These are phyloP conservation scores for Quercus lobata DNA, from an alignment of 331 rosid species.

Conservation along the genomic window DNA sequence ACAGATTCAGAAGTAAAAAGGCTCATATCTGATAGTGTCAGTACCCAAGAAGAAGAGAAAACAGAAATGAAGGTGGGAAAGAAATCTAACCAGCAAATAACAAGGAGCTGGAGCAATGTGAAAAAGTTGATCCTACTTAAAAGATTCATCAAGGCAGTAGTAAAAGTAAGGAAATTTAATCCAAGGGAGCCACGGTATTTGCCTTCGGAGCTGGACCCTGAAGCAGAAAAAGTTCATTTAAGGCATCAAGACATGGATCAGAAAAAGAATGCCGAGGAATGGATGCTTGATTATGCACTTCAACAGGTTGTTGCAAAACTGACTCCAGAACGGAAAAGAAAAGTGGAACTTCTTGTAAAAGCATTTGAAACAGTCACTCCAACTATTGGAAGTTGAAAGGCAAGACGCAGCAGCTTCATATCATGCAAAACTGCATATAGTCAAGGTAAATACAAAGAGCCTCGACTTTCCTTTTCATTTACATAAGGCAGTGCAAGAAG, in stretches of 20 bases:
- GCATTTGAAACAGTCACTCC: constrained; percentile 92
- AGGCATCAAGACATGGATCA: constrained; percentile 65
- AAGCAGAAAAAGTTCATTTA: constrained; percentile 58
- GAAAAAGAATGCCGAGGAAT: constrained; percentile 79
- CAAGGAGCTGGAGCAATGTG: constrained; percentile 82
- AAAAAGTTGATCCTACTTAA: constrained; percentile 70
- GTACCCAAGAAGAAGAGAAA: constrained; percentile 21
- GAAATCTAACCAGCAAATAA: constrained; percentile 32
- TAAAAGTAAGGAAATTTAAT: constrained; percentile 57
- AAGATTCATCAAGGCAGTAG: constrained; percentile 84
- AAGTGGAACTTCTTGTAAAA: constrained; percentile 82
- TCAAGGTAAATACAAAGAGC: constrained; percentile 20
- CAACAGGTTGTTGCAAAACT: constrained; percentile 72
- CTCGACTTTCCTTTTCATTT: neutral
- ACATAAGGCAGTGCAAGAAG: neutral
- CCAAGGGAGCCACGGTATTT: constrained; percentile 55
- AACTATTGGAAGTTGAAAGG: constrained; percentile 34
- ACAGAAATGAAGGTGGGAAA: constrained; percentile 25
- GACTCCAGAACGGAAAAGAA: constrained; percentile 81
- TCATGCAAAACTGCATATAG: constrained; percentile 15
- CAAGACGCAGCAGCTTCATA: neutral
- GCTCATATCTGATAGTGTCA: constrained; percentile 12
- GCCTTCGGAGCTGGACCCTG: constrained; percentile 43
- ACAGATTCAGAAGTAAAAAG: constrained; percentile 20
- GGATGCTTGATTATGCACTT: constrained; percentile 97